A percentile compares a stretch with the other conserved stretches of the same genome.
phyloP scores from a whole-genome alignment of 768 basidiomycete species.

The Vishniacozyma victoriae region DNA sequence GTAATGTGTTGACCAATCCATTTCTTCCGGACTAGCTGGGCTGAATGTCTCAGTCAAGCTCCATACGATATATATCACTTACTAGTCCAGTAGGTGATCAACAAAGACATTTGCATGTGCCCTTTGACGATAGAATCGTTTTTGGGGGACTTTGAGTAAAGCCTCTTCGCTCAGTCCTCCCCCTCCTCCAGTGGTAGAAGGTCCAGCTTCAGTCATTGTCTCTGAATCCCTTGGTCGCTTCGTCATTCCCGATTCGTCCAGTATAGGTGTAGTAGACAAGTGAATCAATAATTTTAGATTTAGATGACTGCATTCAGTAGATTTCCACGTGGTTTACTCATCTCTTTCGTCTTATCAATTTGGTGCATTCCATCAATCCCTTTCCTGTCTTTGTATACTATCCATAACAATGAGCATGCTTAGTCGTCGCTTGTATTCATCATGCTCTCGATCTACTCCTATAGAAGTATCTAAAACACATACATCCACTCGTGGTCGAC shows the following conservation, averaged over 20 bases:
- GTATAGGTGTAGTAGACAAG: not conserved
- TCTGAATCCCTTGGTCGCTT: slow-evolving; percentile 15
- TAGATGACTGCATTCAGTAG: no score
- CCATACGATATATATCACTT: slow-evolving; percentile 13
- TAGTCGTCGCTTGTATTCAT: no score
- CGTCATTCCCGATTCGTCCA: slow-evolving; percentile 14
- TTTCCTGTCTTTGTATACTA: no score
- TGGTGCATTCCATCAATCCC: no score
- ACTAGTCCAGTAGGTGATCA: slow-evolving; percentile 72
- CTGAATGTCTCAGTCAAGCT: slow-evolving; percentile 18
- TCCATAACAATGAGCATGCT: no score
- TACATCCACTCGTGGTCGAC: no score
- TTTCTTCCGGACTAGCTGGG: slow-evolving; percentile 64
- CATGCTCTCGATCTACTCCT: no score
- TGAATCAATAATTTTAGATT: no score
- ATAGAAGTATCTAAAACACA: no score
- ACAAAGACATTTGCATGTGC: slow-evolving; percentile 54
- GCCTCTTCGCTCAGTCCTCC: slow-evolving; percentile 1
- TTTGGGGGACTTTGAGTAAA: slow-evolving; percentile 44
- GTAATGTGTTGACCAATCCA: slow-evolving; percentile 80
- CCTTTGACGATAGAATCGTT: slow-evolving; percentile 53
- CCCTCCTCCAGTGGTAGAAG: not conserved
- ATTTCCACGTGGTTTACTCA: no score
- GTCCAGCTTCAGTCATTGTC: slow-evolving; percentile 7
- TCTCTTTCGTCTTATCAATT: no score